These are phyloP conservation scores for Boletales sp. DNA, from an alignment of 768 basidiomycete genomes.

Conservation along the genomic window DNA sequence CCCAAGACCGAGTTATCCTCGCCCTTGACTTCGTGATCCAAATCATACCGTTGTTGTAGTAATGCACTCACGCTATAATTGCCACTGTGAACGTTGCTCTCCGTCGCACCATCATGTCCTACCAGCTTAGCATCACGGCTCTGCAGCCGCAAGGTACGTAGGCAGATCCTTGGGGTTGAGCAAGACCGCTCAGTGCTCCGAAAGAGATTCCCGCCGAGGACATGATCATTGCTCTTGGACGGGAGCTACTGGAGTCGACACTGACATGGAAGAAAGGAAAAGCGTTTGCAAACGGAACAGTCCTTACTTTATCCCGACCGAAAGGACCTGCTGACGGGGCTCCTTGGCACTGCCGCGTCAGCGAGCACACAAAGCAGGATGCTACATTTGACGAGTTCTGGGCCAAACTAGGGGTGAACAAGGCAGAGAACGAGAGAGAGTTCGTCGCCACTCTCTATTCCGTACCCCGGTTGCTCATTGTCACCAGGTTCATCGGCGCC, in stretches of 20 bases:
- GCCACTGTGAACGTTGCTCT: neutral
- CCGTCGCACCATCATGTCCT: constrained; percentile 23
- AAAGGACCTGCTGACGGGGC: constrained; percentile 56
- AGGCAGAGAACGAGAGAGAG: constrained; percentile 68
- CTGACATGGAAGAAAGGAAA: constrained; percentile 67
- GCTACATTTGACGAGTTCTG: constrained; percentile 73
- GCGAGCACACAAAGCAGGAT: constrained; percentile 61
- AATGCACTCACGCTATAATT: constrained; percentile 16
- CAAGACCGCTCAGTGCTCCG: neutral
- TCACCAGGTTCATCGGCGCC: constrained; percentile 57
- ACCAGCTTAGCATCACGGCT: constrained; percentile 38
- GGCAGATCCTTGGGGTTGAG: neutral
- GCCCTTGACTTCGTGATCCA: neutral
- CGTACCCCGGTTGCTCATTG: neutral
- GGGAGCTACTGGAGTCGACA: constrained; percentile 53
- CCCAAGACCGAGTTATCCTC: constrained; percentile 15
- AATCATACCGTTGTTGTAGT: constrained; percentile 14
- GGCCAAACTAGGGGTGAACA: constrained; percentile 62
- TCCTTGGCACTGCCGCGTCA: constrained; percentile 65
- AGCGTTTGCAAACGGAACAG: constrained; percentile 47
- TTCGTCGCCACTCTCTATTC: constrained; percentile 28
- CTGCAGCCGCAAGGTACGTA: constrained; percentile 38
- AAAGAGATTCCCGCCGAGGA: constrained; percentile 63
- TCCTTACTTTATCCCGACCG: constrained; percentile 52
- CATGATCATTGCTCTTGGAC: constrained; percentile 49